Conservation (phyloP, 2,329 filamentous ascomycete genomes). For the Beauveria sp. region DNA sequence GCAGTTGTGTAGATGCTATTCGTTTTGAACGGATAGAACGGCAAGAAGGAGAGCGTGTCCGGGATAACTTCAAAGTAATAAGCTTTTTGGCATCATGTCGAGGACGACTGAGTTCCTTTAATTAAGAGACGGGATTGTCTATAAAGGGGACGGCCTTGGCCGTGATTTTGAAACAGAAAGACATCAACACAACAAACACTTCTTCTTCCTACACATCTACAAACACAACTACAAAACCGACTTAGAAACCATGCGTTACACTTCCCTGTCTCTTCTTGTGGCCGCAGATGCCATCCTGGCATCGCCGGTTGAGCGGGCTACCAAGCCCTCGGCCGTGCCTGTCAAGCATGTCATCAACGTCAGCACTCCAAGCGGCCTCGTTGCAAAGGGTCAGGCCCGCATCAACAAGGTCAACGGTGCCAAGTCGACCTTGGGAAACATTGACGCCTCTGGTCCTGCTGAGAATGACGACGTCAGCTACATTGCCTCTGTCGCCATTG, state of each 20-base stretch:
- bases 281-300: slow-evolving; percentile 18
- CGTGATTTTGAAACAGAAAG: neutral
- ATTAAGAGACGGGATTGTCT: neutral
- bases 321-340: slow-evolving; percentile 16
- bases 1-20: neutral
- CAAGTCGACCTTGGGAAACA: neutral
- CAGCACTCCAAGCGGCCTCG: slow-evolving; percentile 18
- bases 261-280: neutral
- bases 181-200: neutral
- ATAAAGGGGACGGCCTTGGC: neutral
- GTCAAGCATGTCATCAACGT: slow-evolving; percentile 18
- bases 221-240: neutral
- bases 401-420: slow-evolving; percentile 18
- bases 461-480: slow-evolving; percentile 22
- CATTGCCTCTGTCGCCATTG: slow-evolving; percentile 20
- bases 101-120: neutral
- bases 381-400: slow-evolving; percentile 18
- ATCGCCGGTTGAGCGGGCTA: slow-evolving; percentile 17
- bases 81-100: neutral
- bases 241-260: slow-evolving; percentile 6
- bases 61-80: neutral
- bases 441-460: slow-evolving; percentile 16
- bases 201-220: neutral
- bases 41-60: neutral
- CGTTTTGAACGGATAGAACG: neutral